These are phyloP conservation scores for Lipomyces sp. DNA, from an alignment of 805 yeast genomes.

Conservation along the genomic window DNA sequence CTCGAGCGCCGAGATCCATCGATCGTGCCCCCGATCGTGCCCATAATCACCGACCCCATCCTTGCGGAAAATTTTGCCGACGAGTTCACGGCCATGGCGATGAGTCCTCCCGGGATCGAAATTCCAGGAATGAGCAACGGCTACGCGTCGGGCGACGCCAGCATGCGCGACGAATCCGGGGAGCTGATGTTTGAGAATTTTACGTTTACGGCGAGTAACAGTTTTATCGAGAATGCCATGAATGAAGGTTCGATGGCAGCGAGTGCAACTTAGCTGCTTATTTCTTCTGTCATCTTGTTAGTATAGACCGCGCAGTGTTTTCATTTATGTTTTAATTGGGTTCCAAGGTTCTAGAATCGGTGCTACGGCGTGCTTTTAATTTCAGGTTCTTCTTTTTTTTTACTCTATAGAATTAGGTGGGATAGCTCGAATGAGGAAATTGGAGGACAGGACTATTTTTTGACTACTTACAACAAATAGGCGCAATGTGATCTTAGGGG, in stretches of 20 bases:
- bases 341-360: too few relatives aligned
- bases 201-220: slow-evolving; percentile 26
- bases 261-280: background rate
- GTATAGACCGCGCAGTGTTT: background rate
- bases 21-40: slow-evolving; percentile 73
- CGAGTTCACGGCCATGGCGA: slow-evolving; percentile 67
- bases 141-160: background rate
- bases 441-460: too few relatives aligned
- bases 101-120: slow-evolving; percentile 32
- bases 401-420: too few relatives aligned
- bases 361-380: too few relatives aligned
- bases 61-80: slow-evolving; percentile 81
- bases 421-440: too few relatives aligned
- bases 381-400: too few relatives aligned
- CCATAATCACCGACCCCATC: slow-evolving; percentile 74
- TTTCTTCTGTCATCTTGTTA: background rate
- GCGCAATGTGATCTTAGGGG: too few relatives aligned
- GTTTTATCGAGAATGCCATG: slow-evolving; percentile 27
- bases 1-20: slow-evolving; percentile 49
- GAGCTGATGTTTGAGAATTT: slow-evolving; percentile 20
- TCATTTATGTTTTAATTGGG: background rate
- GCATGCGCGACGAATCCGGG: background rate
- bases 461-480: too few relatives aligned
- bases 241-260: background rate
- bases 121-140: background rate